These are phyloP conservation scores for Baorangia bicolor DNA, from an alignment of 768 basidiomycete genomes.

Conservation along the genomic window DNA sequence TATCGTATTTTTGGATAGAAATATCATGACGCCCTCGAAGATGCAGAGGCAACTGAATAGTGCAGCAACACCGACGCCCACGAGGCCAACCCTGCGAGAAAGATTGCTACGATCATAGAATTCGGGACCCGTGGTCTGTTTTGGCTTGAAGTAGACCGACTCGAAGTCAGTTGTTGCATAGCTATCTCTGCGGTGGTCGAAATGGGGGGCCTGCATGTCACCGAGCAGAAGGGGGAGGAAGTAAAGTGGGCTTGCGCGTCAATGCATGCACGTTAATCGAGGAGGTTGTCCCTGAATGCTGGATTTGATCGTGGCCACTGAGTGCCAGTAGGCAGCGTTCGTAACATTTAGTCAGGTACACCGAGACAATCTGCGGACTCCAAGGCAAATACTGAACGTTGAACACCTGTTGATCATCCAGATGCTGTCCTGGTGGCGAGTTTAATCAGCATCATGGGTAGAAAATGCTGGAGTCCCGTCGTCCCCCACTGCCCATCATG, in stretches of 20 bases:
- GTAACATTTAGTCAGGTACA: background rate
- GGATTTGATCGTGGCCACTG: background rate
- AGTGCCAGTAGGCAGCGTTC: background rate
- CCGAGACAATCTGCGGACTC: background rate
- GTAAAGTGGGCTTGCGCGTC: background rate
- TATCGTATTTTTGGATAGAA: slow-evolving; percentile 20
- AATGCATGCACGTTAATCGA: background rate
- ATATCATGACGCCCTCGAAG: slow-evolving; percentile 22
- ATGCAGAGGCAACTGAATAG: slow-evolving; percentile 27
- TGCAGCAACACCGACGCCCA: slow-evolving; percentile 23
- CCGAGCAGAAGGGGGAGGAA: background rate
- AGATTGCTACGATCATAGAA: slow-evolving; percentile 29
- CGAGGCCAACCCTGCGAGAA: slow-evolving; percentile 24
- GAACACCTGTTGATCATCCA: background rate
- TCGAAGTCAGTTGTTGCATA: slow-evolving; percentile 19
- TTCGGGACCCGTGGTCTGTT: slow-evolving; percentile 23
- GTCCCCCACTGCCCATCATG: no score
- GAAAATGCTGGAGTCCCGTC: background rate
- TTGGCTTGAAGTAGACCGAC: slow-evolving; percentile 20
- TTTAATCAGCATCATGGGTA: background rate
- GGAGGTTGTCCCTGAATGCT: slow-evolving; percentile 2
- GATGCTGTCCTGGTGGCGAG: background rate
- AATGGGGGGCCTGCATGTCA: slow-evolving; percentile 3
- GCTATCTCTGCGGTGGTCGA: slow-evolving; percentile 5
- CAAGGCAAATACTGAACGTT: background rate